Evolutionary conservation across 192 early-diverging fungal genomes (phyloP).

Genomic region (Coemansia sp.): DNA sequence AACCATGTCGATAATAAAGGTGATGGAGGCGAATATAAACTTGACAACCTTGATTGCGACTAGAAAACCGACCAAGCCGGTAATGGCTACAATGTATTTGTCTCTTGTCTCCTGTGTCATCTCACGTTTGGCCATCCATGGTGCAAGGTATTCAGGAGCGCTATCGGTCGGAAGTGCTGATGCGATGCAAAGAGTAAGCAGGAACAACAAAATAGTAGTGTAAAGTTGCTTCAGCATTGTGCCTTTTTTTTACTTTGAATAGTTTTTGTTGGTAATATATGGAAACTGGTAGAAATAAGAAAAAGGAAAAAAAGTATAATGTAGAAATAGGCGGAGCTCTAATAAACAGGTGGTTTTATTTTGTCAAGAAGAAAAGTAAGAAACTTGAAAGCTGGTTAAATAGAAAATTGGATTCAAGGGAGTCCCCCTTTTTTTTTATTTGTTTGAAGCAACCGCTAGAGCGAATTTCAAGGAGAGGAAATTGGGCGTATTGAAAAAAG

Average conservation of each 20-base stretch:
- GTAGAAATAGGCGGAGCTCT: too few species aligned
- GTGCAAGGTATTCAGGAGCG: background rate
- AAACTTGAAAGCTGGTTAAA: background rate
- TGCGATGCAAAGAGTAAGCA: background rate
- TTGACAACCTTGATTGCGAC: constrained; percentile 9
- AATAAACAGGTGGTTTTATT: background rate
- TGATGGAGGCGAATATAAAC: constrained; percentile 9
- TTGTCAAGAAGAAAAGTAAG: background rate
- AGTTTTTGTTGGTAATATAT: too few species aligned
- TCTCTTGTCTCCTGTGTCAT: constrained; percentile 6
- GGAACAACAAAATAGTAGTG: background rate
- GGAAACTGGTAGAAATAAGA: background rate
- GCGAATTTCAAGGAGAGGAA: too few species aligned
- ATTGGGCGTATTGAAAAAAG: too few species aligned
- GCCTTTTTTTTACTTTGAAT: too few species aligned
- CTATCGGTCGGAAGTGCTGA: background rate
- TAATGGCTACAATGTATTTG: constrained; percentile 8
- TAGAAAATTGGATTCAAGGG: too few species aligned
- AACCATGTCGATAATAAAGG: constrained; percentile 6
- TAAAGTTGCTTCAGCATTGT: background rate
- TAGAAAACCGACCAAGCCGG: constrained; percentile 7
- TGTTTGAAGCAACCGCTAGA: too few species aligned
- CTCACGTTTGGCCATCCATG: constrained; percentile 2
- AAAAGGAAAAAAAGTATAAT: background rate
- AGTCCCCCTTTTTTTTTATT: too few species aligned